Base-by-base conservation (phyloP, 2,329 filamentous ascomycete species). In the Colletotrichum sp. region DNA sequence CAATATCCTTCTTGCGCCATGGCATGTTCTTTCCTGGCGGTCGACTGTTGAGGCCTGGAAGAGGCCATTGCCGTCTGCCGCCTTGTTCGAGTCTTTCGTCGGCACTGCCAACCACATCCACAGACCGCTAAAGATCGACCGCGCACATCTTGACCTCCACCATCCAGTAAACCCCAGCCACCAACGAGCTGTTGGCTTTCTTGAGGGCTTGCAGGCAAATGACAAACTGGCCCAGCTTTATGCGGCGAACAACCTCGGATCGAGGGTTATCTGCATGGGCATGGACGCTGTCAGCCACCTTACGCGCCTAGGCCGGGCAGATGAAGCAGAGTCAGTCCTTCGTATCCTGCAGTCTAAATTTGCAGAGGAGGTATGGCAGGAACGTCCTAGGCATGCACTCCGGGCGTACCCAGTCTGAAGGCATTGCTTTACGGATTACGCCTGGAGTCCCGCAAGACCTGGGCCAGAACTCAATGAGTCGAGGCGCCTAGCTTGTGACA, bases 81-180 rank as follows among this genome's bases (percentile, higher is more conserved):
- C 83, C 8, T 83, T 90, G 1, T 92, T 91, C 71, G 89, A 92
- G 72, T 82, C 85, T 0, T 92, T 92, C 76, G 84, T 89, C 49
- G 84, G 86, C 55, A 85, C 90, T 6, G 88, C 88, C 26, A 82
- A 86, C 65, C 84, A 83, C 18, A 82, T 88, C 18, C 78, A 82
- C 7, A 79, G 79, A 28, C 81, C 84, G 2, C 81, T 88, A 49
- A 80, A 80, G 9, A 80, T 91, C 9, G 88, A 90, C 66, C 84
- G 85, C 36, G 90, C 90, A 0, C 91, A 92, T 78, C 84, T 92
- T 5, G 85, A 88, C 32, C 84, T 92, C 3, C 85, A 90, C 72
- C 90, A 92, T 79, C 91, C 91, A 0, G 88, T 87, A 0, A 83
- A 84, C 4, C 90, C 91, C 0, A 85, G 86, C 30, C 85, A 88